phyloP scores from a whole-genome alignment of 805 yeast genomes.

The Ogataea thermomethanolica region DNA sequence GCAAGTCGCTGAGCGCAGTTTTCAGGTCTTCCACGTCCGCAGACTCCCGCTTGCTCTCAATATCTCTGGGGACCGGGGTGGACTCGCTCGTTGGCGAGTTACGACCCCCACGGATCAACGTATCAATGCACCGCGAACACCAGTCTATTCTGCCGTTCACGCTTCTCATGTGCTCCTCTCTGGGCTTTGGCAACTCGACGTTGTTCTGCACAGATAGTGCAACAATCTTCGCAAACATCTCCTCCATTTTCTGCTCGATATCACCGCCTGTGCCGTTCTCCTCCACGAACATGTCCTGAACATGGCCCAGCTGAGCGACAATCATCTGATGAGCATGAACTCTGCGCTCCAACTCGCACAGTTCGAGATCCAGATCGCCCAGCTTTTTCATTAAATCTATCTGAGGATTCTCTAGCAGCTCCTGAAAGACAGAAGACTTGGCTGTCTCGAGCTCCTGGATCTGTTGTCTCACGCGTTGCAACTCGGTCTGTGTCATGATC shows the following conservation, averaged over 20 bases:
- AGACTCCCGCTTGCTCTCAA: slow-evolving; percentile 1
- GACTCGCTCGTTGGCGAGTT: slow-evolving; percentile 2
- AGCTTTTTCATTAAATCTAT: slow-evolving; percentile 3
- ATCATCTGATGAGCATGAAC: slow-evolving; percentile 42
- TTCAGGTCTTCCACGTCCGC: slow-evolving; percentile 18
- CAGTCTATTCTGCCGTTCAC: slow-evolving; percentile 28
- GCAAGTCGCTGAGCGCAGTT: slow-evolving; percentile 64
- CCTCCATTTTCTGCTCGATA: slow-evolving; percentile 37
- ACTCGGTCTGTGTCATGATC: slow-evolving; percentile 11
- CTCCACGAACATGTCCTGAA: slow-evolving; percentile 30
- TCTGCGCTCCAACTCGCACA: slow-evolving; percentile 12
- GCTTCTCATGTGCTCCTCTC: slow-evolving; percentile 19
- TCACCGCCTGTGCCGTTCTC: slow-evolving; percentile 3
- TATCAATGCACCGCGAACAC: slow-evolving; percentile 29
- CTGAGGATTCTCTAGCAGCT: background rate
- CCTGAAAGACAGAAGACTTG: slow-evolving; percentile 4
- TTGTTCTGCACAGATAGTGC: slow-evolving; percentile 43
- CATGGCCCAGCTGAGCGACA: slow-evolving; percentile 45
- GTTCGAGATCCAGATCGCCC: slow-evolving; percentile 7
- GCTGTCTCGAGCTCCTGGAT: slow-evolving; percentile 7
- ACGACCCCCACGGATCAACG: slow-evolving; percentile 18
- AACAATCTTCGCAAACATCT: slow-evolving; percentile 44
- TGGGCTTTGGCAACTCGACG: slow-evolving; percentile 37
- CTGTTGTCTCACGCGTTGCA: slow-evolving; percentile 8
- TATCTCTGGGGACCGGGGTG: slow-evolving; percentile 2